These are phyloP conservation scores for Malassezia globosa DNA, from an alignment of 1,284 basidiomycete genomes.

Conservation along the genomic window DNA sequence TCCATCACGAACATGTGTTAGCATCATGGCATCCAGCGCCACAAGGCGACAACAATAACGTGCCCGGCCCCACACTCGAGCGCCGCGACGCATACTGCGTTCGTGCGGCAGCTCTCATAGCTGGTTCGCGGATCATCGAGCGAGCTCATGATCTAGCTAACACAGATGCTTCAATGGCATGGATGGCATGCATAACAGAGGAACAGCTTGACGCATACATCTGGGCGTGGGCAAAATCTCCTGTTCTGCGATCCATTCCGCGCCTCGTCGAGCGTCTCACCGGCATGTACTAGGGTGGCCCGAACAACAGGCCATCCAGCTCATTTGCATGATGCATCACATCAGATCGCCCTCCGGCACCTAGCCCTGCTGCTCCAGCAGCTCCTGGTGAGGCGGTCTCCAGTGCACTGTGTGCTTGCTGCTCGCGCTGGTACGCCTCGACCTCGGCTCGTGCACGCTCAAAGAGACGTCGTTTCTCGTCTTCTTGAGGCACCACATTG, in stretches of 20 bases:
- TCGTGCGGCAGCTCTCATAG: conserved; percentile 28
- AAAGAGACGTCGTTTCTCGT: conserved; percentile 39
- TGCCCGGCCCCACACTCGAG: conserved; percentile 18
- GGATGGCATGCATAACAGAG: conserved; percentile 27
- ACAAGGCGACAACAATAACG: not conserved
- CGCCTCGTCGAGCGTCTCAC: conserved; percentile 26
- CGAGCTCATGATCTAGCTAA: conserved; percentile 22
- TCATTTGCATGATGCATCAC: too few relatives aligned
- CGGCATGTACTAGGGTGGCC: conserved; percentile 21
- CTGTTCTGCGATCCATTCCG: conserved; percentile 26
- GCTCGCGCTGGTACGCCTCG: conserved; percentile 33
- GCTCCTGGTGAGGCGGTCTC: too few relatives aligned
- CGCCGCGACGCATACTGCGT: conserved; percentile 32
- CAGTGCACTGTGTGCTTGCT: too few relatives aligned
- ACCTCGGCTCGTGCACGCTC: conserved; percentile 37
- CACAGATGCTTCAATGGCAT: conserved; percentile 6
- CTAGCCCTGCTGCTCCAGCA: not conserved
- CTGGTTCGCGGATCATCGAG: conserved; percentile 22
- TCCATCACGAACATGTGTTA: conserved; percentile 48
- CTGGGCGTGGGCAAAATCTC: conserved; percentile 37
- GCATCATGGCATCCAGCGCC: not conserved
- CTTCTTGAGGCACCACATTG: conserved; percentile 22
- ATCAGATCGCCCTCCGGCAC: not conserved
- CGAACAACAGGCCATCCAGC: not conserved
- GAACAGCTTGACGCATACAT: conserved; percentile 41